Conservation (phyloP, 225 moss, liverwort and hornwort genomes). For the Bryum argenteum region DNA sequence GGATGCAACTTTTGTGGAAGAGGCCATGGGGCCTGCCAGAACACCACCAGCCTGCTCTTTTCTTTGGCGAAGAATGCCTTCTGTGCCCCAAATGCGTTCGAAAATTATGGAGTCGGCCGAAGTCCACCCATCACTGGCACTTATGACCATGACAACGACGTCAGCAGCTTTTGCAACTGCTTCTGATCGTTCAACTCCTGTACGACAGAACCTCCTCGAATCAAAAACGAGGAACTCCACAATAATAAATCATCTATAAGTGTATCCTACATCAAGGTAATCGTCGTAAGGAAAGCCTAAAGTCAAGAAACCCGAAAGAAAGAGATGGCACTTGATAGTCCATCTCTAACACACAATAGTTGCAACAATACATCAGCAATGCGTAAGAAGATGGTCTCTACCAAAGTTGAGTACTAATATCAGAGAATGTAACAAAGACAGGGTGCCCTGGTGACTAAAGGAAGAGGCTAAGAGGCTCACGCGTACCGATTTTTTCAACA, state of each 20-base stretch:
- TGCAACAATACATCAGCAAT: background rate
- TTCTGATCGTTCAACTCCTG: conserved; percentile 89
- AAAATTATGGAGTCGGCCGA: conserved; percentile 63
- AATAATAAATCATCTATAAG: no score
- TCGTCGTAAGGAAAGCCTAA: background rate
- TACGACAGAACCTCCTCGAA: background rate
- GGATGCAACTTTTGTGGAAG: conserved; percentile 30
- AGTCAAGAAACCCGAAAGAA: background rate
- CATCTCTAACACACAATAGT: background rate
- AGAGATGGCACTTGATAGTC: background rate
- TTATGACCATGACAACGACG: conserved; percentile 86
- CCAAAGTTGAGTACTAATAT: background rate
- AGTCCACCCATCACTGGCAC: conserved; percentile 96
- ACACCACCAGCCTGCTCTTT: conserved; percentile 36
- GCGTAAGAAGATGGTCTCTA: background rate
- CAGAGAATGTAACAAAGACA: background rate
- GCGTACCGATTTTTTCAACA: conserved; percentile 82
- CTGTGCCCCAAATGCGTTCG: conserved; percentile 56
- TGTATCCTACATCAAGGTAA: background rate
- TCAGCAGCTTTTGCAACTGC: conserved; percentile 85
- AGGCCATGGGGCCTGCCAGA: conserved; percentile 45
- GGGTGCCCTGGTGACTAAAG: background rate
- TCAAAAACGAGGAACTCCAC: no score
- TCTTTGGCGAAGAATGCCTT: conserved; percentile 33
- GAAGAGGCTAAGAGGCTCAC: conserved; percentile 1